phyloP scores from a whole-genome alignment of 768 basidiomycete species.

The Hypholoma fasciculare region DNA sequence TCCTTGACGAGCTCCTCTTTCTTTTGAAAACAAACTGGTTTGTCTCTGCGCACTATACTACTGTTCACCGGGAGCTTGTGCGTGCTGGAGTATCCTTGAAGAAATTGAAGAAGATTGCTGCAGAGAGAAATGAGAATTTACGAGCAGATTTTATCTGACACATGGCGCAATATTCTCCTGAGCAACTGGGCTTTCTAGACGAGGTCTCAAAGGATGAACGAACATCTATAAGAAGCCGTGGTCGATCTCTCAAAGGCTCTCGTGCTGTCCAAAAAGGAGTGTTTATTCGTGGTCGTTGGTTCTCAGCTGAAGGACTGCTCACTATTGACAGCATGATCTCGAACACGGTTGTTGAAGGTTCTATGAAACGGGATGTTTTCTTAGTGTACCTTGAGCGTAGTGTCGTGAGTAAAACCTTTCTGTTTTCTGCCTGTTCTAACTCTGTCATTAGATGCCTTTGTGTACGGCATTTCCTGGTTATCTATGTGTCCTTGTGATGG shows the following conservation, averaged over 20 bases:
- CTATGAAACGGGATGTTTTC: conserved; percentile 8
- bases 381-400: conserved; percentile 5
- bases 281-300: conserved; percentile 28
- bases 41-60: conserved; percentile 32
- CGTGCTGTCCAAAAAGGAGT: conserved; percentile 22
- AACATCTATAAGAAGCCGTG: conserved; percentile 16
- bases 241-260: conserved; percentile 20
- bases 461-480: conserved; percentile 25
- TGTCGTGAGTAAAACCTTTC: background rate
- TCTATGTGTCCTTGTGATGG: conserved; percentile 31
- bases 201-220: conserved; percentile 32
- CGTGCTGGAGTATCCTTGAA: conserved; percentile 25
- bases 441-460: conserved; percentile 18
- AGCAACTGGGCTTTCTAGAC: conserved; percentile 35
- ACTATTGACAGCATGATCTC: conserved; percentile 25
- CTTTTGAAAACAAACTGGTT: conserved; percentile 27
- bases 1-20: conserved; percentile 31
- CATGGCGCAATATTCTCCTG: conserved; percentile 28
- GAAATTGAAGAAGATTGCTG: conserved; percentile 30
- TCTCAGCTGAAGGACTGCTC: conserved; percentile 26
- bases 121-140: conserved; percentile 25
- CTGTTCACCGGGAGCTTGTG: conserved; percentile 29
- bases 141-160: conserved; percentile 22
- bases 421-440: background rate
- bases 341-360: conserved; percentile 13